Evolutionary conservation across 805 yeast genomes (phyloP).

Genomic region (Myxozyma geophila): DNA sequence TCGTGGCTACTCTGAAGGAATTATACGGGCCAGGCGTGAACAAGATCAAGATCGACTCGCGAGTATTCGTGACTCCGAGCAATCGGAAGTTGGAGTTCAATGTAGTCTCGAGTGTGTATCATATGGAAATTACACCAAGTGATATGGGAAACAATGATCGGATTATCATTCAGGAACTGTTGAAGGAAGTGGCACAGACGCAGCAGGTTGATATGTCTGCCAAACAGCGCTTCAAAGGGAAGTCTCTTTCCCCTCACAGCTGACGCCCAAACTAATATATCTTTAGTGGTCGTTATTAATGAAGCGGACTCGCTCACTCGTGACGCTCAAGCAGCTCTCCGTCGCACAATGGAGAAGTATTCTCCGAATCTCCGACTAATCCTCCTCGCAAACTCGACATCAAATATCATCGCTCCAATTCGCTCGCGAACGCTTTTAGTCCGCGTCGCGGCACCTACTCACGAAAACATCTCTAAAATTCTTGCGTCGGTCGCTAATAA

Average conservation of each 20-base stretch:
- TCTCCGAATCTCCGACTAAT: constrained; percentile 84
- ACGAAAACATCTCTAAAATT: constrained; percentile 60
- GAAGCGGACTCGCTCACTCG: constrained; percentile 89
- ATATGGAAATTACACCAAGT: constrained; percentile 91
- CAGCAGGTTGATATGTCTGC: constrained; percentile 86
- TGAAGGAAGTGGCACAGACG: constrained; percentile 93
- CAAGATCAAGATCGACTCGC: constrained; percentile 85
- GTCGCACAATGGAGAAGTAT: constrained; percentile 96
- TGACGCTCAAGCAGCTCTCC: constrained; percentile 93
- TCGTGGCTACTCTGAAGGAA: constrained; percentile 74
- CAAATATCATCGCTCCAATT: constrained; percentile 91
- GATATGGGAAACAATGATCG: constrained; percentile 97
- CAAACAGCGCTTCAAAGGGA: constrained; percentile 50
- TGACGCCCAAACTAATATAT: neutral
- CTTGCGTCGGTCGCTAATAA: constrained; percentile 59
- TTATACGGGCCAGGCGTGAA: constrained; percentile 84
- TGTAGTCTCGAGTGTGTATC: constrained; percentile 88
- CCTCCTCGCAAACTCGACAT: constrained; percentile 84
- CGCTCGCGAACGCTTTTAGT: constrained; percentile 87
- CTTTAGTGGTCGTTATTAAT: constrained; percentile 70
- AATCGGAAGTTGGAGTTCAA: constrained; percentile 81
- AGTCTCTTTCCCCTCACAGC: neutral
- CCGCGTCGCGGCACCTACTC: constrained; percentile 82
- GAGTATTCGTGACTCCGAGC: constrained; percentile 74
- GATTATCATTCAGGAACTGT: constrained; percentile 88